phyloP scores from a whole-genome alignment of 106 monocot genomes.

The Dioscorea zingiberensis region DNA sequence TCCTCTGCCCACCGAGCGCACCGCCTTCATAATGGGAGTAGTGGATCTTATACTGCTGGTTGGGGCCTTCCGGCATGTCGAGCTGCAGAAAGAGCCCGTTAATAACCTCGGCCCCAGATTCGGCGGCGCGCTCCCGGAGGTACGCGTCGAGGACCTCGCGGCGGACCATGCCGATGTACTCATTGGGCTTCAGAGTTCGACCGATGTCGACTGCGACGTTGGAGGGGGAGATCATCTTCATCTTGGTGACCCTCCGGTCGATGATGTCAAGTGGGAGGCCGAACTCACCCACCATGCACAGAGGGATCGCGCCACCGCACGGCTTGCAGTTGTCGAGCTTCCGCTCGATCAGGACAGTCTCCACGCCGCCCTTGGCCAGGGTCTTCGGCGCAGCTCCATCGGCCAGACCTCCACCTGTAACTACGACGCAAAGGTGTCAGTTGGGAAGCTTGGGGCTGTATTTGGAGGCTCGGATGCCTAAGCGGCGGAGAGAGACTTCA shows the following conservation, averaged over 20 bases:
- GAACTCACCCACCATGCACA: conserved; percentile 96
- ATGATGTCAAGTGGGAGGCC: conserved; percentile 79
- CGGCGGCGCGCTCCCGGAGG: conserved; percentile 54
- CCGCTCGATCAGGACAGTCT: conserved; percentile 81
- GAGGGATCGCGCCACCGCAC: conserved; percentile 89
- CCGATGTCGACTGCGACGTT: conserved; percentile 93
- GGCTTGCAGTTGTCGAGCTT: conserved; percentile 96
- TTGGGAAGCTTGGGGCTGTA: conserved; percentile 52
- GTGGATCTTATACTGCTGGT: conserved; percentile 38
- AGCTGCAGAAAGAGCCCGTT: conserved; percentile 59
- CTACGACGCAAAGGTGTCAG: conserved; percentile 66
- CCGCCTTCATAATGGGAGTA: conserved; percentile 35
- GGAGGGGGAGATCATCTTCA: conserved; percentile 99
- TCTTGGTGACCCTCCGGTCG: conserved; percentile 81
- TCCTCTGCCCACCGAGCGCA: conserved; percentile 18
- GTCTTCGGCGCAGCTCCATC: conserved; percentile 85
- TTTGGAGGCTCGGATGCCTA: conserved; percentile 37
- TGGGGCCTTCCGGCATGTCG: conserved; percentile 27
- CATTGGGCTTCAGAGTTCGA: conserved; percentile 67
- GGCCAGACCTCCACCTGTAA: conserved; percentile 76
- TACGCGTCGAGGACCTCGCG: conserved; percentile 86
- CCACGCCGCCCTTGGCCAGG: conserved; percentile 87
- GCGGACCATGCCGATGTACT: conserved; percentile 99
- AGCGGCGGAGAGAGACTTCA: background rate
- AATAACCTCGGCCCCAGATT: conserved; percentile 57